Evolutionary conservation across 768 basidiomycete species (phyloP).

Genomic region (Zangia roseola): DNA sequence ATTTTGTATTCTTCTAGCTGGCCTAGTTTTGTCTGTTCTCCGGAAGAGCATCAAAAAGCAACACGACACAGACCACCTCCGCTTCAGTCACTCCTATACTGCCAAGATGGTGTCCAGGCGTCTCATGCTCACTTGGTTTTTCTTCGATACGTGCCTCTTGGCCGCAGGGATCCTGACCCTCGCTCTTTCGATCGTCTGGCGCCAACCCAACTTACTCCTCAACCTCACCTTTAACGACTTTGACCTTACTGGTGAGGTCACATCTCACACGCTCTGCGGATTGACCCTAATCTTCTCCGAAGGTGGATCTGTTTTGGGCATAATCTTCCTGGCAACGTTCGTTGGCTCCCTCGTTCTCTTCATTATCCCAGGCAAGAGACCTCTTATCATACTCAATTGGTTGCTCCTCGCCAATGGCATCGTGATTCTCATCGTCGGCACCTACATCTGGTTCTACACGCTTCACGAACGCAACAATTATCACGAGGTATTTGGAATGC

Average conservation of each 20-base stretch:
- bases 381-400: slow-evolving; percentile 79
- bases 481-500: slow-evolving; percentile 51
- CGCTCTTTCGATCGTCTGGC: slow-evolving; percentile 71
- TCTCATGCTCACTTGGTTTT: slow-evolving; percentile 70
- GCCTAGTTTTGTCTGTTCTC: slow-evolving; percentile 49
- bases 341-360: slow-evolving; percentile 70
- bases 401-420: slow-evolving; percentile 62
- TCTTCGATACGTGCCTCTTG: slow-evolving; percentile 68
- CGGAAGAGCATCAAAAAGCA: slow-evolving; percentile 42
- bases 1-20: slow-evolving; percentile 38
- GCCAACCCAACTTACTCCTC: slow-evolving; percentile 62
- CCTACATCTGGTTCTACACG: slow-evolving; percentile 81
- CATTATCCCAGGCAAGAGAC: slow-evolving; percentile 62
- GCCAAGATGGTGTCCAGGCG: slow-evolving; percentile 66
- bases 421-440: slow-evolving; percentile 61
- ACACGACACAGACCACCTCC: slow-evolving; percentile 12
- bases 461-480: slow-evolving; percentile 70
- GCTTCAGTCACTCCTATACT: not conserved
- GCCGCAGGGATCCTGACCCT: slow-evolving; percentile 66
- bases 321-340: slow-evolving; percentile 64
- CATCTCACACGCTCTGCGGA: not conserved
- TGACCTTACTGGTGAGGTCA: slow-evolving; percentile 58
- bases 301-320: slow-evolving; percentile 75
- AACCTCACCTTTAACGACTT: slow-evolving; percentile 63
- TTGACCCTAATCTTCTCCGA: not conserved